phyloP scores from a whole-genome alignment of 1,284 basidiomycete genomes.

The Naganishia sp. region DNA sequence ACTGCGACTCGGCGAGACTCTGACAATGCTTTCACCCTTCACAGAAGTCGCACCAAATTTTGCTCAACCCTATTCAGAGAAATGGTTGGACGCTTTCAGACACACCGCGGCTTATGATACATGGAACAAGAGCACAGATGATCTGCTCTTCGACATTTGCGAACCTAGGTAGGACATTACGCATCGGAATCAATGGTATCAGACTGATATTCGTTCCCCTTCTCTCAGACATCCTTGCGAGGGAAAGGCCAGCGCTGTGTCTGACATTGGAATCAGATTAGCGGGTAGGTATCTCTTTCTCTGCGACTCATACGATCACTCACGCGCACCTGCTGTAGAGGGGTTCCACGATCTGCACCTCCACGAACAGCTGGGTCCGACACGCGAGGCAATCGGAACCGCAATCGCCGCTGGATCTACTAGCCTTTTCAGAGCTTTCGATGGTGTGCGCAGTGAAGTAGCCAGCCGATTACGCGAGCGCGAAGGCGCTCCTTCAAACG shows the following conservation, averaged over 20 bases:
- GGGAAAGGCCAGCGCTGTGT: conserved; percentile 79
- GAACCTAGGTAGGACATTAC: conserved; percentile 69
- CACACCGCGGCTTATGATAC: conserved; percentile 78
- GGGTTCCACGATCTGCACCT: conserved; percentile 87
- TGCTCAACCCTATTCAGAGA: conserved; percentile 73
- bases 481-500: conserved; percentile 31
- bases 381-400: conserved; percentile 76
- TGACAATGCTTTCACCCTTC: not conserved
- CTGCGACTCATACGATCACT: not conserved
- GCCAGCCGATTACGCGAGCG: conserved; percentile 44
- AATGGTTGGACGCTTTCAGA: conserved; percentile 82
- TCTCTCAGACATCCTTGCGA: conserved; percentile 71
- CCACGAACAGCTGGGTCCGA: conserved; percentile 83
- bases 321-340: conserved; percentile 59
- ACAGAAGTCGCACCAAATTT: conserved; percentile 44
- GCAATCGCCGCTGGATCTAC: conserved; percentile 73
- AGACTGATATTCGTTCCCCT: conserved; percentile 48
- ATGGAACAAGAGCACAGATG: conserved; percentile 85
- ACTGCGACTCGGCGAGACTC: not conserved
- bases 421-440: conserved; percentile 82
- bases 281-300: conserved; percentile 39
- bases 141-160: conserved; percentile 84
- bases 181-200: no score
- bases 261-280: conserved; percentile 83
- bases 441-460: conserved; percentile 66